Evolutionary conservation across 208 protist genomes (phyloP).

Genomic region (Leishmania braziliensis): DNA sequence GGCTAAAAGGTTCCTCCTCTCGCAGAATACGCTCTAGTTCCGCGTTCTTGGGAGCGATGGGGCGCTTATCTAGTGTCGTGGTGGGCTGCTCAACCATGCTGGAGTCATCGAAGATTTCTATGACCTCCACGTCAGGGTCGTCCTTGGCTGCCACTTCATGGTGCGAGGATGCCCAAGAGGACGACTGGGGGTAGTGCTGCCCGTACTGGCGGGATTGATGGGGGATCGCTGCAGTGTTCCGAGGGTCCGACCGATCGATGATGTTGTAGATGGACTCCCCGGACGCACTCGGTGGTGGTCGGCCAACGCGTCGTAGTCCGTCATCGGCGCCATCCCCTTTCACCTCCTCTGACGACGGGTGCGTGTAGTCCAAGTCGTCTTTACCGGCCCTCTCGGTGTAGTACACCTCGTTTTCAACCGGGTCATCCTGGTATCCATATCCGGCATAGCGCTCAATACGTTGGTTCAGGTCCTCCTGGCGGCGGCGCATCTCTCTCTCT

Average conservation of each 20-base stretch:
- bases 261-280: slow-evolving; percentile 60
- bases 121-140: slow-evolving; percentile 59
- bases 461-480: slow-evolving; percentile 27
- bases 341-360: background rate
- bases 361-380: background rate
- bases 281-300: slow-evolving; percentile 18
- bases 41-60: slow-evolving; percentile 42
- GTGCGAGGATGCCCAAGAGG: background rate
- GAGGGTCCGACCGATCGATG: slow-evolving; percentile 2
- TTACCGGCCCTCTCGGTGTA: background rate
- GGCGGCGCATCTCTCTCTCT: slow-evolving; percentile 22
- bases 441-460: slow-evolving; percentile 22
- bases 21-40: slow-evolving; percentile 56
- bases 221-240: background rate
- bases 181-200: background rate
- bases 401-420: slow-evolving; percentile 1
- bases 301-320: background rate
- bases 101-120: slow-evolving; percentile 39
- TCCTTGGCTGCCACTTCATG: background rate
- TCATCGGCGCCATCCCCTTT: background rate
- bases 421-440: slow-evolving; percentile 16
- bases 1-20: slow-evolving; percentile 65
- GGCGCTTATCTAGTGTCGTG: slow-evolving; percentile 3
- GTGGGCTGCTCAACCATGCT: background rate
- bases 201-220: background rate